Evolutionary conservation across 2,329 filamentous ascomycete genomes (phyloP), one percentile per base, ranked within the genome.

Genomic region (Annulohypoxylon truncatum): DNA sequence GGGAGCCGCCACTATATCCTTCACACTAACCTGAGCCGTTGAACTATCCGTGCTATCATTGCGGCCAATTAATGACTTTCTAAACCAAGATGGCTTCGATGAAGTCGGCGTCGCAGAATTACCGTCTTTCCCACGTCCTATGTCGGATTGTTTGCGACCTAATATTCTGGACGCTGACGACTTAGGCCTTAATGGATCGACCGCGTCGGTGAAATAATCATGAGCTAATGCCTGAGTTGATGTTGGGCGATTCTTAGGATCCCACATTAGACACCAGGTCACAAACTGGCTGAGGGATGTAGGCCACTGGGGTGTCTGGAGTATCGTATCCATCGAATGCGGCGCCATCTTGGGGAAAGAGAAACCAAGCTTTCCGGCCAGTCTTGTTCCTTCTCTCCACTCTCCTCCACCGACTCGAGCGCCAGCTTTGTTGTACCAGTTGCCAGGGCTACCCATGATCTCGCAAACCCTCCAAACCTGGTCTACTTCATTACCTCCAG

Each of bases 311-410:
- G 96, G 94, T 24, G 92, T 79, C 76, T 93, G 93, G 6, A 99
- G 85, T 71, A 98, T 96, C 4, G 93, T 96, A 73, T 98, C 95
- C 88, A 99, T 93, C 15, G 95, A 89, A 79, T 98, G 96, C 53
- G 96, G 96, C 20, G 96, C 95, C 96, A 99, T 98, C 89, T 96
- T 98, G 65, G 96, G 96, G 81, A 99, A 99, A 0, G 96, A 97
- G 79, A 99, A 99, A 60, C 96, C 96, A 69, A 99, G 87, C 84
- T 98, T 98, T 72, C 96, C 93, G 61, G 96, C 96, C 64, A 99
- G 84, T 67, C 93, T 88, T 47, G 94, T 94, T 61, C 96, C 96
- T 63, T 99, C 96, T 75, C 94, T 93, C 96, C 96, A 99, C 73
- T 99, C 96, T 75, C 96, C 96, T 76, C 96, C 96, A 59, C 96